Evolutionary conservation across 371 early-diverging fungal genomes (phyloP).

Genomic region (Mortierella sp.): DNA sequence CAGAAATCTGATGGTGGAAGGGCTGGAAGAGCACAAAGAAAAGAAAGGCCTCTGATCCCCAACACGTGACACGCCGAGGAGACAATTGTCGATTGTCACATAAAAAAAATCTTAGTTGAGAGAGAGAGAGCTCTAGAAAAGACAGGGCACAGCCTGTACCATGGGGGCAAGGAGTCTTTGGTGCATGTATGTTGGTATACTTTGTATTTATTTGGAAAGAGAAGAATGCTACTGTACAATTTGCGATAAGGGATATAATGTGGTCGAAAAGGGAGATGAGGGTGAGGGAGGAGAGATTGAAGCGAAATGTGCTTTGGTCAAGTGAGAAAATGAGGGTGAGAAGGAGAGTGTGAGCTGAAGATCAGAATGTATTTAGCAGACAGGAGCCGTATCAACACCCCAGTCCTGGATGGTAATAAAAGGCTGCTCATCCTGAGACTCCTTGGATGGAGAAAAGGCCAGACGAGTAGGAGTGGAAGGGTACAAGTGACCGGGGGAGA

Average conservation of each 20-base stretch:
- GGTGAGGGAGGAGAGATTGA: not conserved
- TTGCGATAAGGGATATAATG: not conserved
- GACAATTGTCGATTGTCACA: too few species aligned
- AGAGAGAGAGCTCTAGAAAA: too few species aligned
- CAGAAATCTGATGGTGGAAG: too few species aligned
- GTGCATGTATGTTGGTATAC: not conserved
- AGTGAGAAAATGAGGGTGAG: not conserved
- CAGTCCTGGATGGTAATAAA: conserved; percentile 74
- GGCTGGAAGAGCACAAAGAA: too few species aligned
- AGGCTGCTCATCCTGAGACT: conserved; percentile 63
- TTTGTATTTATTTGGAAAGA: not conserved
- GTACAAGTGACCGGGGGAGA: conserved; percentile 28
- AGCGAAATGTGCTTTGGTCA: conserved; percentile 5
- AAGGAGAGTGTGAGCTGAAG: not conserved
- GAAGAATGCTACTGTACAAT: not conserved
- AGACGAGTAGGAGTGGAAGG: conserved; percentile 41
- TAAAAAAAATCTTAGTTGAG: too few species aligned
- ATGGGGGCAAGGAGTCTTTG: not conserved
- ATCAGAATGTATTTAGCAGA: not conserved
- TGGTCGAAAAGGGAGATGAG: not conserved
- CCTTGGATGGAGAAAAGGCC: conserved; percentile 58
- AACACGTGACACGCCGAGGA: too few species aligned
- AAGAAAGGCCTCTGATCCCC: too few species aligned
- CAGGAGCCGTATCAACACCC: conserved; percentile 53
- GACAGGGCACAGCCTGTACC: too few species aligned